These are phyloP conservation scores for Chlamydomonas reinhardtii DNA, from an alignment of 163 green algal genomes.

Conservation along the genomic window DNA sequence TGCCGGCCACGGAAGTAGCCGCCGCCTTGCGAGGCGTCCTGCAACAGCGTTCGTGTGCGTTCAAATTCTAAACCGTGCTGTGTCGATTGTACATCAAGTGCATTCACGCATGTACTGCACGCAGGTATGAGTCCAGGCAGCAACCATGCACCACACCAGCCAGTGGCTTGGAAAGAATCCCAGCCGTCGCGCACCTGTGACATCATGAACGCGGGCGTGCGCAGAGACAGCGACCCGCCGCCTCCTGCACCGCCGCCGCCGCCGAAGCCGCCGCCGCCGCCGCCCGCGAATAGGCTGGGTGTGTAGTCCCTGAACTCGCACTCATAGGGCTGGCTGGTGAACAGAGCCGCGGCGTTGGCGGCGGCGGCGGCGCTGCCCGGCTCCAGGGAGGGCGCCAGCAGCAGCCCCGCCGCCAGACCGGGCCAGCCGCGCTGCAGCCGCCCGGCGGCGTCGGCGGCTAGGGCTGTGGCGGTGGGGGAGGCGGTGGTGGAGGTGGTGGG, in stretches of 20 bases:
- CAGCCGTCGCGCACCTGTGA: neutral
- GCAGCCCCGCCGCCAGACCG: neutral
- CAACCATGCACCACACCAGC: too few relatives aligned
- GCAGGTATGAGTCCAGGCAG: too few relatives aligned
- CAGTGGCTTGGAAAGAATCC: too few relatives aligned
- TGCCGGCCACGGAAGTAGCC: neutral
- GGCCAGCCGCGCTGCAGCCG: slow-evolving; percentile 29
- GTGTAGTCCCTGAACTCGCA: slow-evolving; percentile 50
- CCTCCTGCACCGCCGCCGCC: neutral
- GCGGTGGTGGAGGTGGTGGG: neutral
- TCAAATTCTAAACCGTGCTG: too few relatives aligned
- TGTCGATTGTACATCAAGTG: too few relatives aligned
- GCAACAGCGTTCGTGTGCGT: too few relatives aligned
- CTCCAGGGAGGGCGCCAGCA: slow-evolving; percentile 33
- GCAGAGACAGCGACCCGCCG: slow-evolving; percentile 11
- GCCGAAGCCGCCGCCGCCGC: neutral
- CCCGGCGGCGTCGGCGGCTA: slow-evolving; percentile 10
- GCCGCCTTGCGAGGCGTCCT: slow-evolving; percentile 30
- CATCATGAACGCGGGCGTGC: slow-evolving; percentile 34
- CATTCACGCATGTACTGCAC: too few relatives aligned
- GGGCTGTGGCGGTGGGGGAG: neutral
- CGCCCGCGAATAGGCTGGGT: slow-evolving; percentile 33
- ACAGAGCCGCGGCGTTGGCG: slow-evolving; percentile 19
- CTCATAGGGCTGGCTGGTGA: slow-evolving; percentile 37
- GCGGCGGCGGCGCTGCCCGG: neutral